Evolutionary conservation across 768 basidiomycete species (phyloP), one percentile per base, ranked within the genome.

Genomic region (Pulveroboletus ravenelii): DNA sequence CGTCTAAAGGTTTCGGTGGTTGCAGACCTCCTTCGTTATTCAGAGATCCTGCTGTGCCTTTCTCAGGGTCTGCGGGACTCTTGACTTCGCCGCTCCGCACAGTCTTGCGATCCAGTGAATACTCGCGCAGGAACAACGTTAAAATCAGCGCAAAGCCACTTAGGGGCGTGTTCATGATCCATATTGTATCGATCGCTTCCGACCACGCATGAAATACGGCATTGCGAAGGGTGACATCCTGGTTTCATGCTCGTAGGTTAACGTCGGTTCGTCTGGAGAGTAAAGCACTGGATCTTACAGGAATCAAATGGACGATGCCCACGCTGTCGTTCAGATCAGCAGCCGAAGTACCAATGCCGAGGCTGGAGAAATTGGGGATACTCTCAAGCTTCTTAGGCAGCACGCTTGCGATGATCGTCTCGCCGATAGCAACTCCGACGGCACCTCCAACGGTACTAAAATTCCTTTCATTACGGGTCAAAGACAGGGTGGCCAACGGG

Each of bases 361-460:
- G 58, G 18, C 41, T 49, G 12, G 46, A 34, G 14, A 72, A 54
- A 27, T 67, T 64, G 1, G 71, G 64, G 20, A 79, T 72, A 0
- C 41, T 39, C 0, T 50, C 45, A 0, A 78, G 65, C 40, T 70
- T 67, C 31, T 47, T 56, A 17, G 60, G 62, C 38, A 76, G 62
- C 13, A 85, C 78, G 48, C 78, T 82, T 1, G 81, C 67, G 51
- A 82, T 85, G 52, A 90, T 82, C 3, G 83, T 80, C 57, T 89
- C 83, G 17, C 87, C 86, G 38, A 88, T 61, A 0, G 89, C 75
- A 49, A 91, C 80, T 10, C 87, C 87, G 20, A 90, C 73, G 1
- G 88, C 85, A n/a, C 82, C 88, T 10, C 89, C 89, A 32, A 90
- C 64, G 5, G 78, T 80, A 54, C 86, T 85, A 39, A 18, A 39